Conservation (phyloP, 192 early-diverging fungal genomes). For the Coemansia sp. region DNA sequence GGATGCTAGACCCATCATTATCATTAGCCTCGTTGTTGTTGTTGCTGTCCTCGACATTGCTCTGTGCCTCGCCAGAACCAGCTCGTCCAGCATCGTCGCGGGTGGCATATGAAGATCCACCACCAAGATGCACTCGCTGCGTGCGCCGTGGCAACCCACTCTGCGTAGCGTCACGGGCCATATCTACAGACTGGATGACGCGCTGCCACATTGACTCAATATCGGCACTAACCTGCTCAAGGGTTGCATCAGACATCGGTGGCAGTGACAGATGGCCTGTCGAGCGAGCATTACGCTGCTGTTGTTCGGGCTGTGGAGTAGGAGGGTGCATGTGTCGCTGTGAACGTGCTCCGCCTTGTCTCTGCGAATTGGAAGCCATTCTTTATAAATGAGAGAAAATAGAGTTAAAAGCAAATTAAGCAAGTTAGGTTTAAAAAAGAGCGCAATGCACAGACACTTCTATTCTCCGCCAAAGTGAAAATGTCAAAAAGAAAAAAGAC, state of each 20-base stretch:
- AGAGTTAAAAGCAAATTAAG: background rate
- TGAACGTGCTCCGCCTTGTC: background rate
- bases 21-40: background rate
- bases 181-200: conserved; percentile 6
- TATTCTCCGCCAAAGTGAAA: background rate
- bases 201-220: conserved; percentile 24
- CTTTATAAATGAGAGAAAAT: background rate
- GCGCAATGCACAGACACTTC: background rate
- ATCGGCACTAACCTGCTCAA: conserved; percentile 9
- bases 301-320: background rate
- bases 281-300: background rate
- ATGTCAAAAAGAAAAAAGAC: background rate
- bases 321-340: background rate
- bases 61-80: background rate
- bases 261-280: background rate
- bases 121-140: background rate
- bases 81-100: background rate
- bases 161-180: background rate
- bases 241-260: background rate
- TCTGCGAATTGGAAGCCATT: background rate
- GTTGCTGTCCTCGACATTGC: background rate
- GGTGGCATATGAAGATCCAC: background rate
- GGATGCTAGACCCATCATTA: background rate
- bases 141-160: conserved; percentile 2
- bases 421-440: background rate